phyloP scores from a whole-genome alignment of 345 rosid species.

The Populus pruinosa region DNA sequence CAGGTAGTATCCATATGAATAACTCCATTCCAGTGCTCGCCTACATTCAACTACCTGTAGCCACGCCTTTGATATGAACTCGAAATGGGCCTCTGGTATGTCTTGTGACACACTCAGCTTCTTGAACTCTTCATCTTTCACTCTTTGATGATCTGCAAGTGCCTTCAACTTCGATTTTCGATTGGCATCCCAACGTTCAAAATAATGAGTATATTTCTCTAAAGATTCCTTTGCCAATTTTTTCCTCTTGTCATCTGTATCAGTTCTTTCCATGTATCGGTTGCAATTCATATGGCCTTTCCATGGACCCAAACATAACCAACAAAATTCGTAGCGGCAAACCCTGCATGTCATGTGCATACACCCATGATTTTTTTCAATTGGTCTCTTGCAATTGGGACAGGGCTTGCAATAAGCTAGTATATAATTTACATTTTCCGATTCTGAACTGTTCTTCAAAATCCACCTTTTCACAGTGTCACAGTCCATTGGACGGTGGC shows the following conservation, averaged over 20 bases:
- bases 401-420: slow-evolving; percentile 34
- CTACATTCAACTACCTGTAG: slow-evolving; percentile 33
- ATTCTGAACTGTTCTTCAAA: slow-evolving; percentile 25
- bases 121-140: background rate
- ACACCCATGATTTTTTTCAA: slow-evolving; percentile 36
- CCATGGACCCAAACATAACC: slow-evolving; percentile 30
- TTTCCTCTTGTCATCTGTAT: background rate
- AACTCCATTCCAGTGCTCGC: slow-evolving; percentile 36
- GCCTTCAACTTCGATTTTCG: slow-evolving; percentile 21
- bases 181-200: slow-evolving; percentile 37
- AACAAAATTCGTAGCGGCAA: slow-evolving; percentile 27
- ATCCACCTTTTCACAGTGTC: slow-evolving; percentile 33
- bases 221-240: slow-evolving; percentile 5
- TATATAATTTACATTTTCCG: slow-evolving; percentile 30
- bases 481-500: slow-evolving; percentile 34
- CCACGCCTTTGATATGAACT: slow-evolving; percentile 32
- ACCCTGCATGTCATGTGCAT: slow-evolving; percentile 27
- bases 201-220: slow-evolving; percentile 24
- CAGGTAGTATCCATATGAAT: slow-evolving; percentile 34
- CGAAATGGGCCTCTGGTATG: slow-evolving; percentile 1
- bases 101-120: background rate
- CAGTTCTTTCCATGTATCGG: background rate
- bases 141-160: background rate
- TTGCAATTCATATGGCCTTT: background rate
- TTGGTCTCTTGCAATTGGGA: slow-evolving; percentile 35